phyloP scores from a whole-genome alignment of 768 basidiomycete genomes.

The Leccinum aurantiacum region DNA sequence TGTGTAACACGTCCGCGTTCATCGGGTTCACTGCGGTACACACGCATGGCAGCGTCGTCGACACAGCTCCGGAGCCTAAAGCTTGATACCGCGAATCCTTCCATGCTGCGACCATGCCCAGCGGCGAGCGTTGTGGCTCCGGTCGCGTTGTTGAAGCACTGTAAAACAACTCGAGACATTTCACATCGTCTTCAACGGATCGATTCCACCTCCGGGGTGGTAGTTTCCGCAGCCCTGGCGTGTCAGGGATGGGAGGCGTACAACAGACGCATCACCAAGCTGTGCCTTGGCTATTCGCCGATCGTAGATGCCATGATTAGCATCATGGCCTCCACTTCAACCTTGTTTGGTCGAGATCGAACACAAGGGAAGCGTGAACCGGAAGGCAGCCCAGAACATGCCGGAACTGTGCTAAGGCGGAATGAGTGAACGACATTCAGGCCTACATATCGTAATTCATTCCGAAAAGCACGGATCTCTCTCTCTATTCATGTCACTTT shows the following conservation, averaged over 20 bases:
- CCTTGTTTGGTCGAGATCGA: slow-evolving; percentile 12
- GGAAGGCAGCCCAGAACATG: slow-evolving; percentile 10
- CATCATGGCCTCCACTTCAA: slow-evolving; percentile 13
- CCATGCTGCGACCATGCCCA: slow-evolving; percentile 3
- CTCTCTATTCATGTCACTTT: background rate
- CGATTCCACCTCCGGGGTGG: background rate
- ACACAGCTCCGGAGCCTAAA: slow-evolving; percentile 13
- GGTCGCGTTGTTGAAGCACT: slow-evolving; percentile 14
- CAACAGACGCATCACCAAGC: slow-evolving; percentile 13
- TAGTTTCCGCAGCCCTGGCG: background rate
- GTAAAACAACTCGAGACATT: slow-evolving; percentile 15
- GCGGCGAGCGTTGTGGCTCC: slow-evolving; percentile 11
- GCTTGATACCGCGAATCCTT: slow-evolving; percentile 15
- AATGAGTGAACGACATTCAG: background rate
- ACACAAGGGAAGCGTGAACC: background rate
- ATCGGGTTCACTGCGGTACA: slow-evolving; percentile 9
- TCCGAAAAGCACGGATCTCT: background rate
- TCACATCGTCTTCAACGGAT: slow-evolving; percentile 21
- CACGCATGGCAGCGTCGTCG: slow-evolving; percentile 11
- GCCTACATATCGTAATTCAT: background rate
- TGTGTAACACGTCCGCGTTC: slow-evolving; percentile 8
- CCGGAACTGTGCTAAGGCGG: background rate
- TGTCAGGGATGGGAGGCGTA: slow-evolving; percentile 5
- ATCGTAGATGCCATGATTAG: slow-evolving; percentile 5
- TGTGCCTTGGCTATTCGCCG: slow-evolving; percentile 20